These are phyloP conservation scores for Sclerotinia sclerotiorum DNA, from an alignment of 2,329 filamentous ascomycete species.

Conservation along the genomic window DNA sequence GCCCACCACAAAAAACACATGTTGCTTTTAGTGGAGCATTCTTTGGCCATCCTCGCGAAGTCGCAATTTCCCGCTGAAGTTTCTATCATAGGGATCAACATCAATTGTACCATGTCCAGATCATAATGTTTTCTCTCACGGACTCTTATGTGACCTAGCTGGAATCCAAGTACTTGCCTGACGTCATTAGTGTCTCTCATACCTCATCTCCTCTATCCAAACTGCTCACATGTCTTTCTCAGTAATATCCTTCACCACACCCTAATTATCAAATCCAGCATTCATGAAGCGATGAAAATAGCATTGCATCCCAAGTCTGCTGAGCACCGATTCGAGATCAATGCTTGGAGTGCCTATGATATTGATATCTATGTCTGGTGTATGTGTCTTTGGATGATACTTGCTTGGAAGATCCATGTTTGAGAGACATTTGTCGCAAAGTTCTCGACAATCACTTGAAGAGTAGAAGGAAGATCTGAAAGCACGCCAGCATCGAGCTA, in stretches of 20 bases:
- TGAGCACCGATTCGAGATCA: background rate
- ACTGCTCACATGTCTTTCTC: slow-evolving; percentile 20
- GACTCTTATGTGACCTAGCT: slow-evolving; percentile 19
- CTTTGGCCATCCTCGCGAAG: slow-evolving; percentile 19
- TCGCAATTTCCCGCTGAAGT: slow-evolving; percentile 23
- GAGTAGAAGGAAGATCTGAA: background rate
- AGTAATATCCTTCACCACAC: slow-evolving; percentile 18
- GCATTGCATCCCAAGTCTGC: slow-evolving; percentile 6
- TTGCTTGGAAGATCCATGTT: background rate
- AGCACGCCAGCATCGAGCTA: background rate
- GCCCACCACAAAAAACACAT: background rate
- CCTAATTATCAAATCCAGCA: slow-evolving; percentile 19
- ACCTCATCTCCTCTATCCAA: background rate
- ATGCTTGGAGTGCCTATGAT: background rate
- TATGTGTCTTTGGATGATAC: background rate
- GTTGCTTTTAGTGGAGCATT: slow-evolving; percentile 11
- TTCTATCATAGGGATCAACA: slow-evolving; percentile 14
- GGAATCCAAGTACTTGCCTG: slow-evolving; percentile 16
- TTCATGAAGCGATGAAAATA: slow-evolving; percentile 9
- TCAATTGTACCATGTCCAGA: background rate
- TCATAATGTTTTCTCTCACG: background rate
- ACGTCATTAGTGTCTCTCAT: background rate
- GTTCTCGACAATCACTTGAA: background rate
- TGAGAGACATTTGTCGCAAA: background rate
- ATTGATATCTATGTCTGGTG: background rate